Conservation (phyloP, 371 early-diverging fungal species). For the Mucor sp. region DNA sequence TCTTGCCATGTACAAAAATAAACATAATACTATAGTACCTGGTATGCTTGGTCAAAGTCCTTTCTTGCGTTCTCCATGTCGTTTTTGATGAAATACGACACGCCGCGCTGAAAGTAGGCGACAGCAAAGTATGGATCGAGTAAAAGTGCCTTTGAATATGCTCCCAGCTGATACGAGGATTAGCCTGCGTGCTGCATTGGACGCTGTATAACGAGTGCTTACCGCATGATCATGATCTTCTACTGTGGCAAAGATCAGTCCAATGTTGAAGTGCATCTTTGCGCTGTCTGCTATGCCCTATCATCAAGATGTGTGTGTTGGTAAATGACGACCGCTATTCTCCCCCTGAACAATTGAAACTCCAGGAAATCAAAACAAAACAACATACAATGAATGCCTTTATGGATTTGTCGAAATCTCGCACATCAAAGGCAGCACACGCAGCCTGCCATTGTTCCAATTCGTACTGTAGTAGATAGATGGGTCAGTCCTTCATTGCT, state of each 20-base stretch:
- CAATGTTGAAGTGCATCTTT: conserved; percentile 96
- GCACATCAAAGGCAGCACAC: conserved; percentile 46
- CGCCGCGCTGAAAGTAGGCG: conserved; percentile 92
- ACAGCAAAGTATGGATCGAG: conserved; percentile 90
- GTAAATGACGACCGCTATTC: background rate
- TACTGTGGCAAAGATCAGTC: conserved; percentile 74
- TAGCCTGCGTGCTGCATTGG: background rate
- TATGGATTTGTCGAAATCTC: conserved; percentile 43
- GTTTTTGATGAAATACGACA: conserved; percentile 69
- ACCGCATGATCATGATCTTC: conserved; percentile 84
- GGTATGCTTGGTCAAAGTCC: conserved; percentile 75
- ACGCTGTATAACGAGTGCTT: conserved; percentile 34
- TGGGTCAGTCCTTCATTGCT: background rate
- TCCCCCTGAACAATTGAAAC: background rate
- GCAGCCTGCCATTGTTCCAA: conserved; percentile 54
- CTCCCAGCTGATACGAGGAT: conserved; percentile 56
- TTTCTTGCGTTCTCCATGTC: conserved; percentile 66
- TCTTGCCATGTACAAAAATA: background rate
- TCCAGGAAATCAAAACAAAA: conserved; percentile 3
- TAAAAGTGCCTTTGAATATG: conserved; percentile 72
- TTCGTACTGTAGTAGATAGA: conserved; percentile 46
- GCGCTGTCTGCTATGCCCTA: conserved; percentile 89
- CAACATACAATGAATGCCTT: conserved; percentile 44
- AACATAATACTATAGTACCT: conserved; percentile 20
- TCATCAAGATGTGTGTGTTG: background rate